Evolutionary conservation across 495 filamentous ascomycete genomes (phyloP), one percentile per base, ranked within the genome.

Genomic region (Aspergillus diversus): DNA sequence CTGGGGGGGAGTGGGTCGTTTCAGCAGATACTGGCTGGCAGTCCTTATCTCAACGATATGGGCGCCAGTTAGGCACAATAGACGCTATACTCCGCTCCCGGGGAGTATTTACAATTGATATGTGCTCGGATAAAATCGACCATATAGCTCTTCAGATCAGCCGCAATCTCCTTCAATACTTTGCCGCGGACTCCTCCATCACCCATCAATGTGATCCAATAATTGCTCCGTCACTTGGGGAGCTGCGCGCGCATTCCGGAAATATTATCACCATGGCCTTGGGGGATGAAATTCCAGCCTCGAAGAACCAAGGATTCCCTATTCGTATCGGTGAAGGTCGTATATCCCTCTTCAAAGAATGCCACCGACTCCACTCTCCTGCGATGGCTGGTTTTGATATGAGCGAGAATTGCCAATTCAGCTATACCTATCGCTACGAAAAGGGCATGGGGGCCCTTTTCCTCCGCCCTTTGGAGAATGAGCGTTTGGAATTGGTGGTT

Each of bases 141-240:
- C 55, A 67, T 48, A 60, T 81, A 33, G 84, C 83, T 1, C 67
- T 84, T 11, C 85, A 87, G 58, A 75, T 86, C n/a, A 80, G 84
- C 27, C 79, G 84, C 39, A 88, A 87, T 63, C 73, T 87, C 2
- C 77, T 79, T 60, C 86, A 87, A 63, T 87, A 87, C 64, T 87
- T 83, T 71, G 75, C 69, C 63, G 85, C 84, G 35, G 85, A 87
- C 69, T 72, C 82, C n/a, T 69, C 75, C 35, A 80, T 87, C 42
- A 47, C 65, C 33, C 47, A 66, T 31, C 52, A 66, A 32, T 64
- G 65, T 34, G 35, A 27, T 21, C 13, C 34, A 53, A 60, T 57
- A 8, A 16, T 17, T n/a, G 5, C 11, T 7, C 5, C 47, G 16
- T 32, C 32, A 5, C 39, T 61, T 17, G 27, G 57, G 33, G 35